Base-by-base conservation (phyloP, 805 yeast genomes). In the Myxozyma nipponensis region DNA sequence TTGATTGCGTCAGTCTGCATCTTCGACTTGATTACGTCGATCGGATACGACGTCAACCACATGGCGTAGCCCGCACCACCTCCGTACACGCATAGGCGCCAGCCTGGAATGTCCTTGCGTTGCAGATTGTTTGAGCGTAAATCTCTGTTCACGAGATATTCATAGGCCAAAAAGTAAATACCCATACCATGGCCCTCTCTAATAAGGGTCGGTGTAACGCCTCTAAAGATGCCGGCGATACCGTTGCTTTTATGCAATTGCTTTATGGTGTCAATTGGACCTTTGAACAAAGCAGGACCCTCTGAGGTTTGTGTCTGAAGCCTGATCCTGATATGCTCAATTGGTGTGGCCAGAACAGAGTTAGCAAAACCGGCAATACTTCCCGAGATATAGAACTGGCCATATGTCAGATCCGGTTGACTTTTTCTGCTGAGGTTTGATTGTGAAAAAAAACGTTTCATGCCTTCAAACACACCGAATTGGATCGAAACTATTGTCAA, bases 341-440 rank as follows among this genome's bases (percentile, higher is more conserved):
- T 54, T 7, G 58, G 58, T 4, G 49, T 39, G 1, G 56, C 47
- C 53, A 91, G 66, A 46, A 90, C 78, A 1, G 95, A 85, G 71
- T 90, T 91, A 26, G 95, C 89, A 46, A 88, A 68, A 23, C 98
- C 98, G 34, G 95, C 96, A n/a, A 84, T 86, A 3, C 83, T 79
- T 60, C 98, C 98, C 63, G 95, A 80, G 18, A 75, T 59, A 69
- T 88, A 90, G 60, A 81, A 89, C 66, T 93, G 95, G 3, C 70
- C 54, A 38, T 80, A 72, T 6, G 79, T 65, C 52, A 89, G 70
- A 2, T 52, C 52, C 10, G 72, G 69, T 24, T 65, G 63, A 3
- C 60, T 58, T 18, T 69, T 70, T 3, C 61, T 61, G 3, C 59
- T 48, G 23, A 67, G 67, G 57, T 77, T 76, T 21, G 65, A 65